These are phyloP conservation scores for Decorospora gaudefroyi DNA, from an alignment of 2,329 filamentous ascomycete species.

Conservation along the genomic window DNA sequence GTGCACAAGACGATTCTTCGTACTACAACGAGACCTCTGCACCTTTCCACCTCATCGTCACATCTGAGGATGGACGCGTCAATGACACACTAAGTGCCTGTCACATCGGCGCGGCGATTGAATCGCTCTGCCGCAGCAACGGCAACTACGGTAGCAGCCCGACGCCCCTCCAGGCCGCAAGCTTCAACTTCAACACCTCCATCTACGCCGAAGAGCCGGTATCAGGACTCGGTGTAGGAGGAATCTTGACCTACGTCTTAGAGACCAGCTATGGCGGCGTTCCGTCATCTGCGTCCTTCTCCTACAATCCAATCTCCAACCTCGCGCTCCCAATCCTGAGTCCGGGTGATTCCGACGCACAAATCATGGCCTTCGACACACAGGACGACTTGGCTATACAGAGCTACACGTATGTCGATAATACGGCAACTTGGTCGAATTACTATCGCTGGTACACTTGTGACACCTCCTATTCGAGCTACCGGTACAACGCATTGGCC, in stretches of 20 bases:
- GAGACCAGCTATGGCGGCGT: conserved; percentile 1
- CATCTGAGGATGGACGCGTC: conserved; percentile 46
- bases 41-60: conserved; percentile 52
- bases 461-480: conserved; percentile 49
- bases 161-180: conserved; percentile 20
- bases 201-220: conserved; percentile 29
- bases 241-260: too few species aligned
- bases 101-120: conserved; percentile 56
- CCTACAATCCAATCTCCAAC: conserved; percentile 47
- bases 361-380: conserved; percentile 50
- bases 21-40: conserved; percentile 47
- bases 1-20: conserved; percentile 31
- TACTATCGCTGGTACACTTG: conserved; percentile 55
- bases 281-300: conserved; percentile 45
- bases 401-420: conserved; percentile 49
- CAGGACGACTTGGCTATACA: conserved; percentile 48
- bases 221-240: conserved; percentile 53
- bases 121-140: conserved; percentile 51
- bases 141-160: conserved; percentile 26
- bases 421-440: conserved; percentile 29
- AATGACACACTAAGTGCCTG: conserved; percentile 52
- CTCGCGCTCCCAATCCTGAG: conserved; percentile 51
- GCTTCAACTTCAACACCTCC: conserved; percentile 46
- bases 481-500: conserved; percentile 51
- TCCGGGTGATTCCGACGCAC: conserved; percentile 33